Base-by-base conservation (phyloP, 805 yeast species). In the Candida chauliodis region DNA sequence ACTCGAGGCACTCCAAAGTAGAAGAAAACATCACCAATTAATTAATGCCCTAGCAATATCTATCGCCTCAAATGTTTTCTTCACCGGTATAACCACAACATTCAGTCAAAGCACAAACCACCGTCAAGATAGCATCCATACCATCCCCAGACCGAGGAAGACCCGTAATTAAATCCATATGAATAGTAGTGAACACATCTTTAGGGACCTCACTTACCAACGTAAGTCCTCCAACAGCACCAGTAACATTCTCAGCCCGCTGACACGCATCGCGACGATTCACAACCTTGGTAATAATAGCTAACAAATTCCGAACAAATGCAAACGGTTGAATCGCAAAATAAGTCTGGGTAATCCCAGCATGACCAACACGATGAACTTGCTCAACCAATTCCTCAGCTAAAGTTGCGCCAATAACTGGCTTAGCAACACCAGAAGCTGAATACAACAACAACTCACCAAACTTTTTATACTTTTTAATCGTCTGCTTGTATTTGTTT, bases 71-170 rank as follows among this genome's bases (percentile, higher is more conserved):
- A 16, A 16, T 8, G 21, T 14, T 13, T n/a, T n/a, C n/a, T n/a
- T n/a, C n/a, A n/a, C n/a, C n/a, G 21, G 24, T 17, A 21, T n/a
- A 21, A 24, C 22, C 24, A 24, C 21, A 14, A 16, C 16, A 33
- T 33, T 50, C 45, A 1, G 54, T 38, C 11, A 49, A 25, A 13
- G 41, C 32, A 38, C 44, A 43, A 3, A 47, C n/a, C n/a, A n/a
- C n/a, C n/a, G n/a, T n/a, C 50, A 14, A 49, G 41, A 49, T 39
- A 8, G 35, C 10, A 34, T 49, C 45, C 13, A 18, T 30, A 3
- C 43, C 42, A 8, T 39, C 36, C 15, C 20, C 29, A 8, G 42
- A 30, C 10, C 29, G 21, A 1, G 43, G 47, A 11, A 49, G n/a
- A 5, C 39, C 48, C 10, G 44, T 31, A 7, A 49, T 30, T 29